Evolutionary conservation across 1,139 yeast genomes (phyloP).

Genomic region (Kodamaea sp.): DNA sequence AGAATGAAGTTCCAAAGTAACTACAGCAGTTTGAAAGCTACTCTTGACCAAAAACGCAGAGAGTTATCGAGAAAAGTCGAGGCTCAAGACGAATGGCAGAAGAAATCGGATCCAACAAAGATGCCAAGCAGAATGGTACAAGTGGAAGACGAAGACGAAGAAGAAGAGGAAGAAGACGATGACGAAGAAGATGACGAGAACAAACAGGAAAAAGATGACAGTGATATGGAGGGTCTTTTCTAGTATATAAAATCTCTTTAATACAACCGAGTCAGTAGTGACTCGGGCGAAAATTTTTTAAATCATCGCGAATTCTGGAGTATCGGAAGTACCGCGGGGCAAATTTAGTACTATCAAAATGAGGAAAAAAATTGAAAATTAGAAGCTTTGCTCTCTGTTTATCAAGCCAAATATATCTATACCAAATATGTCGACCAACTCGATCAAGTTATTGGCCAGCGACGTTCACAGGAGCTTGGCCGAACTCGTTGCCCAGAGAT

Average conservation of each 20-base stretch:
- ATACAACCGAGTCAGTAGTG: neutral
- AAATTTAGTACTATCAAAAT: too few relatives aligned
- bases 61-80: conserved; percentile 49
- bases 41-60: conserved; percentile 75
- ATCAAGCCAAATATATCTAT: too few relatives aligned
- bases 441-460: conserved; percentile 84
- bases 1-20: conserved; percentile 83
- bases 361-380: too few relatives aligned
- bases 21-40: conserved; percentile 73
- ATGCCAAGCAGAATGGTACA: conserved; percentile 5
- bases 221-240: conserved; percentile 13
- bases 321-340: too few relatives aligned
- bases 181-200: conserved; percentile 18
- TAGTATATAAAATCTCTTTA: conserved; percentile 1
- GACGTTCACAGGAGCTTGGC: conserved; percentile 91
- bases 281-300: too few relatives aligned
- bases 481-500: conserved; percentile 61
- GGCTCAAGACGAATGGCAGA: conserved; percentile 21
- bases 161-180: conserved; percentile 18
- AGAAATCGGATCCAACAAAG: conserved; percentile 16
- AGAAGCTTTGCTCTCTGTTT: too few relatives aligned
- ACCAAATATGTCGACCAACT: conserved; percentile 39
- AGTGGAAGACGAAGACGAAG: conserved; percentile 13
- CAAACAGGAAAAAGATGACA: conserved; percentile 11
- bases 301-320: too few relatives aligned